Base-by-base conservation (phyloP, 2,329 filamentous ascomycete species). In the Gliomastix tumulicola region DNA sequence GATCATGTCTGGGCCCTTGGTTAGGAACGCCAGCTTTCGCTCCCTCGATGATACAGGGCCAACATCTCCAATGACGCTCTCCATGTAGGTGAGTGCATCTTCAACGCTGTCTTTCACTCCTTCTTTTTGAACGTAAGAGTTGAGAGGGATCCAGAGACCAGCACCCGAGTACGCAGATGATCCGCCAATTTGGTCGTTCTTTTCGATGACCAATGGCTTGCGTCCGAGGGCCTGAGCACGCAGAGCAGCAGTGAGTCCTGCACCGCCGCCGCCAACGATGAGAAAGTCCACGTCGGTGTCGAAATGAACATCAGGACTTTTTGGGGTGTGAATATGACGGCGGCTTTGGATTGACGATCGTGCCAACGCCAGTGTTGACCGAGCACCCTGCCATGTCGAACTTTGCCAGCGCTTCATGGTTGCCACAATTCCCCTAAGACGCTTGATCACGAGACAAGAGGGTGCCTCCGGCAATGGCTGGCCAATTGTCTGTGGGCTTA, bases 101-200 rank as follows among this genome's bases (percentile, higher is more conserved):
- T 49, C 44, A 3, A 37, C 23, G 35, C 43, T 53, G 43, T 60
- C 56, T 21, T 40, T 7, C 4, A 49, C 32, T 9, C 43, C 45
- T 4, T 43, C 31, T 19, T 28, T 23, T 21, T 42, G 39, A 8
- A 54, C 21, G 31, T 50, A 46, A 22, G 50, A 55, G 35, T 51
- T 49, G 7, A 12, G 15, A 3, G 59, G 59, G 10, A 62, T 49
- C 59, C 59, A 63, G 19, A 55, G 39, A 3, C 47, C 50, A 15
- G 54, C 53, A 15, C 57, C 58, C 3, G 58, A 62, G 31, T 50
- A 57, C n/a, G 49, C 48, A 9, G 57, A 49, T 2, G 58, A 52
- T 15, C 59, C 59, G 10, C 58, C 59, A 22, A 60, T 40, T 18
- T 46, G 50, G 21, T 42, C 30, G 7, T 42, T 42, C 40, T 62